A percentile compares a stretch with the other conserved stretches of the same genome.
These are phyloP conservation scores for Basipetospora chlamydospora DNA, from an alignment of 2,329 filamentous ascomycete genomes.

Conservation along the genomic window DNA sequence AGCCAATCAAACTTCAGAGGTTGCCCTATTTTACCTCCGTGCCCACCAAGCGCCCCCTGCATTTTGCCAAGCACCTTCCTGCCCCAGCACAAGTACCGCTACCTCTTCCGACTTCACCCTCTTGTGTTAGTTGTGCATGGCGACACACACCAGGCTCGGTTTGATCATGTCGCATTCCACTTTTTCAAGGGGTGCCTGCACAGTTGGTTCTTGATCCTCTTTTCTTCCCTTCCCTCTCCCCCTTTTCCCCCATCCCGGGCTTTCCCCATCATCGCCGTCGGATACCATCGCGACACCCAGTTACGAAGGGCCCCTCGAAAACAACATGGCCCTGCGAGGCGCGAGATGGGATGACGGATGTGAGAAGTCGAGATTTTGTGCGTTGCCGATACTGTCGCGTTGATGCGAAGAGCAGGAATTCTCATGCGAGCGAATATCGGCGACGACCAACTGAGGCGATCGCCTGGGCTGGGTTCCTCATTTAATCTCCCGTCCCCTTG, in stretches of 20 bases:
- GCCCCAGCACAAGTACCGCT: not conserved
- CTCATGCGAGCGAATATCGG: too few species aligned
- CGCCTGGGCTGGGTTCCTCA: not conserved
- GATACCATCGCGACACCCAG: too few species aligned
- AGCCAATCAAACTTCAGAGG: conserved; percentile 6
- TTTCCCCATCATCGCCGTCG: not conserved
- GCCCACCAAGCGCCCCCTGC: conserved; percentile 6
- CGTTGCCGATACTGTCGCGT: too few species aligned
- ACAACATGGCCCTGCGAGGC: too few species aligned
- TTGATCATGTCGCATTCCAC: conserved; percentile 4
- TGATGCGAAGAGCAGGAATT: too few species aligned
- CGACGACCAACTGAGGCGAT: too few species aligned
- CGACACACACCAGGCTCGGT: too few species aligned
- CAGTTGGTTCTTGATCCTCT: conserved; percentile 1
- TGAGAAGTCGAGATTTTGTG: too few species aligned
- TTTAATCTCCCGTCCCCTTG: not conserved
- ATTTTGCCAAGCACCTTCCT: conserved; percentile 1
- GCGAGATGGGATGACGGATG: too few species aligned
- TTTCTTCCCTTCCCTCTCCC: not conserved
- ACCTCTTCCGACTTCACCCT: not conserved
- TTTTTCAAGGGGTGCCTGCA: not conserved
- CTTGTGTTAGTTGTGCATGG: too few species aligned
- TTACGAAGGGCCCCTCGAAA: too few species aligned
- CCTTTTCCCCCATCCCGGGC: not conserved
- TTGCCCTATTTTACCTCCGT: conserved; percentile 3